Evolutionary conservation across 2,329 filamentous ascomycete genomes (phyloP), one percentile per base, ranked within the genome.

Genomic region (Eurotiales sp.): DNA sequence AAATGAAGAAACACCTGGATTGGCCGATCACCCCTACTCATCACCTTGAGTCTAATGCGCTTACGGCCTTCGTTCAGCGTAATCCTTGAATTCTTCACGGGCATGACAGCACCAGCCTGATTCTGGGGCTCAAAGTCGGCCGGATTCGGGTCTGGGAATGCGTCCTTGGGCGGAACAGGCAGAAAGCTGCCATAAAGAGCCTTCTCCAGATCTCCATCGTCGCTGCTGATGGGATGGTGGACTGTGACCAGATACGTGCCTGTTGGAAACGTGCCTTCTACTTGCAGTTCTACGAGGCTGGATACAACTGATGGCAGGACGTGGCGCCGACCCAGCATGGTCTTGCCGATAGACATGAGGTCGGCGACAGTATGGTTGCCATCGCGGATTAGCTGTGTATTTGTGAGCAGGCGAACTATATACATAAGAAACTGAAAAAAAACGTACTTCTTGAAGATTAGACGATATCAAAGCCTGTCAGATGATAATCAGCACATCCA

Each of bases 211-310:
- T 96, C 85, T 4, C 91, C 92, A 66, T 96, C 87, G 58, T 96
- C 86, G 54, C 84, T 85, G 58, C 84, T 83, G 69, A 97, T 87
- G 22, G 92, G 92, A 65, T 95, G 84, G 72, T 96, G 90, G 15
- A 97, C 89, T 0, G 92, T 97, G 30, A 97, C 91, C 36, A 97
- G 84, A 65, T 96, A 96, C 2, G 91, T 96, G 50, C 92, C 92
- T 6, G 82, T 86, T 23, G 84, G 86, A 65, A 97, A 97, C 2
- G 91, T 97, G 54, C 92, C 92, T 72, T 97, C 92, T 58, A 97
- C 88, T 77, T 95, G 90, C 60, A 97, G 81, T 73, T 95, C 87
- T 53, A 82, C 79, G 39, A 97, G 81, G 3, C 88, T 90, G 37
- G 81, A 78, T 53, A 86, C 82, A 21, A 96, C 92, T 10, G 86